Evolutionary conservation across 495 filamentous ascomycete genomes (phyloP).

Genomic region (Diplogelasinospora grovesii): DNA sequence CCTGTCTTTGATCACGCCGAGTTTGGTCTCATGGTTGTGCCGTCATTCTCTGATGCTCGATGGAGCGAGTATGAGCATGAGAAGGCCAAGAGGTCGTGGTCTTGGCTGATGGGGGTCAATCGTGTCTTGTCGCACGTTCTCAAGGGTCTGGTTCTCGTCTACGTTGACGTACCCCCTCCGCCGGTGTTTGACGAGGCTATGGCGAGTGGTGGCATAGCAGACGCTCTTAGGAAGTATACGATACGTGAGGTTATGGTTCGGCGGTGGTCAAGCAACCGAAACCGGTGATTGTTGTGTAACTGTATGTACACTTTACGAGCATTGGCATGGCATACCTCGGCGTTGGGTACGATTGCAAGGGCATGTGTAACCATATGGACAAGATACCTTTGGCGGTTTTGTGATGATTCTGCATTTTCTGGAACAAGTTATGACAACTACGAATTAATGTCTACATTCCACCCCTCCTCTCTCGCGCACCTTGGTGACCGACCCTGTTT

Average conservation of each 20-base stretch:
- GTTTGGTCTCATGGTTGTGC: conserved; percentile 78
- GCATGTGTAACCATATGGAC: too few species aligned
- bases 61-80: conserved; percentile 53
- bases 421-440: too few species aligned
- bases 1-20: conserved; percentile 92
- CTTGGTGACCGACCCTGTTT: too few species aligned
- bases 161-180: conserved; percentile 85
- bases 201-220: conserved; percentile 49
- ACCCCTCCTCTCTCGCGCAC: too few species aligned
- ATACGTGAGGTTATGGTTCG: conserved; percentile 76
- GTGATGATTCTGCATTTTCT: too few species aligned
- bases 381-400: too few species aligned
- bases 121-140: conserved; percentile 82
- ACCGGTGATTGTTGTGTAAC: conserved; percentile 29
- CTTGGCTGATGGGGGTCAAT: conserved; percentile 88
- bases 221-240: conserved; percentile 61
- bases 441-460: too few species aligned
- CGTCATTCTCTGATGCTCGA: conserved; percentile 68
- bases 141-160: conserved; percentile 81
- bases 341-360: too few species aligned
- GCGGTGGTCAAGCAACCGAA: conserved; percentile 80
- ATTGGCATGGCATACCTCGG: too few species aligned
- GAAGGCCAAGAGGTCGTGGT: conserved; percentile 59
- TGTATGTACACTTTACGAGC: too few species aligned
- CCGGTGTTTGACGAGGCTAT: conserved; percentile 31